Evolutionary conservation across 1,284 basidiomycete species (phyloP).

Genomic region (Puccinia brachypodii): DNA sequence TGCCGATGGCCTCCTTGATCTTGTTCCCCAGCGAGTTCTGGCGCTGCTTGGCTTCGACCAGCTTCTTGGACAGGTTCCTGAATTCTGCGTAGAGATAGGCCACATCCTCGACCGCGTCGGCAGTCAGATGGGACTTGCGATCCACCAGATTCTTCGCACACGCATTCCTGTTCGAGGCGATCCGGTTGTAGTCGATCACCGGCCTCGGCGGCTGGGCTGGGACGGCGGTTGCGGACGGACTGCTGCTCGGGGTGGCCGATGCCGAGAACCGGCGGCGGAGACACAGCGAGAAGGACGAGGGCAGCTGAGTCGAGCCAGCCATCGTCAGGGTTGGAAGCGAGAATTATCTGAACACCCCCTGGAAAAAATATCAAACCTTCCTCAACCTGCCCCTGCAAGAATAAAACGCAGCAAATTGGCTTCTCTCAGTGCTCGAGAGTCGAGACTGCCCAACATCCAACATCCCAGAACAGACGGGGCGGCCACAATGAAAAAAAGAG

Average conservation of each 20-base stretch:
- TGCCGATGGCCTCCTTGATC: slow-evolving; percentile 28
- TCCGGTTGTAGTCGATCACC: slow-evolving; percentile 49
- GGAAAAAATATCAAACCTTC: too few relatives aligned
- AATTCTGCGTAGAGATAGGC: slow-evolving; percentile 49
- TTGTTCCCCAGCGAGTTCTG: slow-evolving; percentile 48
- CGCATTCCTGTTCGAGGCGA: slow-evolving; percentile 33
- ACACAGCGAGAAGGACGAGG: background rate
- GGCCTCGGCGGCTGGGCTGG: slow-evolving; percentile 49
- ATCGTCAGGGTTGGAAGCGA: too few relatives aligned
- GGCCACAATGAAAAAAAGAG: too few relatives aligned
- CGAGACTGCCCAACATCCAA: too few relatives aligned
- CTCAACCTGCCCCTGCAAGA: too few relatives aligned
- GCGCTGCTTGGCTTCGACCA: slow-evolving; percentile 46
- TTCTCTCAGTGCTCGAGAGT: too few relatives aligned
- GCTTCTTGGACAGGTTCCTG: slow-evolving; percentile 15
- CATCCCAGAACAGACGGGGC: too few relatives aligned
- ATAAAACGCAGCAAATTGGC: too few relatives aligned
- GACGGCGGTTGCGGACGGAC: background rate
- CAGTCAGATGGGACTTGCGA: slow-evolving; percentile 50
- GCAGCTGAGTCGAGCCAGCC: background rate
- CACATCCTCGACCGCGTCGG: slow-evolving; percentile 49
- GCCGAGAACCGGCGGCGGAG: background rate
- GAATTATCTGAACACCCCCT: too few relatives aligned
- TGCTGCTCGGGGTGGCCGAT: background rate
- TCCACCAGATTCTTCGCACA: slow-evolving; percentile 50